Conservation (phyloP, 176 grass and related monocot genomes). For the Themeda triandra region DNA sequence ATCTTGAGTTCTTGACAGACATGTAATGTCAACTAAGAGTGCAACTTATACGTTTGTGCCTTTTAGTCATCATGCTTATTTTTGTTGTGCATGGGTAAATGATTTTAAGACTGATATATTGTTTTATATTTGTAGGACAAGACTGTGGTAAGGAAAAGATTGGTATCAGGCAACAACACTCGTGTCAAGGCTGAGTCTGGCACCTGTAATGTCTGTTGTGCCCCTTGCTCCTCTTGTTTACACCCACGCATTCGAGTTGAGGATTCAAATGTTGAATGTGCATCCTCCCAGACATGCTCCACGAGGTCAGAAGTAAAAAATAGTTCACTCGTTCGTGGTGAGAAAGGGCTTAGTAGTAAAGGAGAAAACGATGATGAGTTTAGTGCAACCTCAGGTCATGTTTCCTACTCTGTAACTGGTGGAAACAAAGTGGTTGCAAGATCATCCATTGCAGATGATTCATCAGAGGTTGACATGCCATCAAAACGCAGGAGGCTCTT, state of each 20-base stretch:
- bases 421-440: slow-evolving; percentile 46
- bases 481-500: slow-evolving; percentile 47
- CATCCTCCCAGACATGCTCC: slow-evolving; percentile 55
- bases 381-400: slow-evolving; percentile 63
- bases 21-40: background rate
- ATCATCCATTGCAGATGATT: slow-evolving; percentile 39
- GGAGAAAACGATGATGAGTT: slow-evolving; percentile 51
- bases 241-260: slow-evolving; percentile 38
- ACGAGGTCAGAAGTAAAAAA: slow-evolving; percentile 50
- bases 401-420: slow-evolving; percentile 60
- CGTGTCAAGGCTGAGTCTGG: slow-evolving; percentile 53
- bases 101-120: slow-evolving; percentile 3
- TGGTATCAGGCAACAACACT: background rate
- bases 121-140: slow-evolving; percentile 36
- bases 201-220: slow-evolving; percentile 70
- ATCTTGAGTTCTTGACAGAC: background rate
- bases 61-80: background rate
- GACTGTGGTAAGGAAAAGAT: slow-evolving; percentile 36
- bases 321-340: slow-evolving; percentile 26
- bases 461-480: slow-evolving; percentile 64
- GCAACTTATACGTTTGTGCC: background rate
- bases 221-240: slow-evolving; percentile 77
- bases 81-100: background rate
- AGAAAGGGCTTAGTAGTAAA: slow-evolving; percentile 31
- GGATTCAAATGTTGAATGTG: slow-evolving; percentile 52